Conservation (phyloP, 306 rosid genomes). For the Pyrus bretschneideri region DNA sequence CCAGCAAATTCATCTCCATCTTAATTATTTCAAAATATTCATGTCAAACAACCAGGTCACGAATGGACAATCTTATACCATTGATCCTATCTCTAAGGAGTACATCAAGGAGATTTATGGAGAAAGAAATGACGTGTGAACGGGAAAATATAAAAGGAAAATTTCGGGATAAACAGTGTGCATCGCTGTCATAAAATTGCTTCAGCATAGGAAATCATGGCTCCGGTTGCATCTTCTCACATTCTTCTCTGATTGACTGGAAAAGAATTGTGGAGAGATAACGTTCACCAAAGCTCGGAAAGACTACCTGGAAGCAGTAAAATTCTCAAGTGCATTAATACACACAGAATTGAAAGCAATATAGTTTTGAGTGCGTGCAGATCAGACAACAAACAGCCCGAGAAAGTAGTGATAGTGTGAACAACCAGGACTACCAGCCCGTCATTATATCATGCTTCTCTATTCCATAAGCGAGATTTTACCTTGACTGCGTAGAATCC, state of each 20-base stretch:
- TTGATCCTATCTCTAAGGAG: background rate
- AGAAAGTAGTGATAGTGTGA: background rate
- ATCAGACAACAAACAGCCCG: background rate
- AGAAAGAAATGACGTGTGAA: background rate
- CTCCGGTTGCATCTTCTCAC: conserved; percentile 90
- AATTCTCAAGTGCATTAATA: background rate
- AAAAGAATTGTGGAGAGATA: conserved; percentile 75
- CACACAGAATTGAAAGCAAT: background rate
- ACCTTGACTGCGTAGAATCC: background rate
- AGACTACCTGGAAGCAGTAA: conserved; percentile 56
- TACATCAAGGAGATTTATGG: background rate
- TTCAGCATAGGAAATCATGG: conserved; percentile 26
- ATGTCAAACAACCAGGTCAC: background rate
- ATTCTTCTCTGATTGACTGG: conserved; percentile 87
- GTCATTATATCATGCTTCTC: background rate
- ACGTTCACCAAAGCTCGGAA: conserved; percentile 89
- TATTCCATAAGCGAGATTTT: background rate
- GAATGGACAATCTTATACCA: background rate
- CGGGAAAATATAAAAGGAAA: background rate
- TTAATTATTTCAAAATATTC: no score
- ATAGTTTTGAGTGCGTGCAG: background rate
- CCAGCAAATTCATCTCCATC: no score
- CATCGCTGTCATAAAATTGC: background rate
- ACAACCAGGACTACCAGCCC: background rate
- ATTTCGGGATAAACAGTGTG: background rate